phyloP scores from a whole-genome alignment of 2,329 filamentous ascomycete species.

The Beauveria caledonica region DNA sequence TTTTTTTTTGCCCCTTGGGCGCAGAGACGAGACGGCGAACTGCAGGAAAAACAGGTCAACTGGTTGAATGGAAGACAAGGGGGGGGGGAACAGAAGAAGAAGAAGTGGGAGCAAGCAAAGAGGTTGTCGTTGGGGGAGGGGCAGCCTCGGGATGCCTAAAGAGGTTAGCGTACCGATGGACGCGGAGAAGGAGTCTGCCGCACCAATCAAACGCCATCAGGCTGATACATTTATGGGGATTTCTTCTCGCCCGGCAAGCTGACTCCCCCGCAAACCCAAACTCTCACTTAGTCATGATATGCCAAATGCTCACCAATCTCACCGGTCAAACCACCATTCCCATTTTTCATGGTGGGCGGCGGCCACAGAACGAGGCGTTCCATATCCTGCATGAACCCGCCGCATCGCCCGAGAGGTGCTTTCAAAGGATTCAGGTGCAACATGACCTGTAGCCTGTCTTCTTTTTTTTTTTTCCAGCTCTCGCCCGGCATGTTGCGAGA shows the following conservation, averaged over 20 bases:
- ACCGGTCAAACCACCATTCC: not conserved
- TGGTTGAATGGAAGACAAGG: not conserved
- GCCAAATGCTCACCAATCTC: not conserved
- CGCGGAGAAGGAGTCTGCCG: not conserved
- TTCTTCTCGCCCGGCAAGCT: not conserved
- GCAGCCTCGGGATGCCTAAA: conserved; percentile 1
- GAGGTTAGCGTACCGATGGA: conserved; percentile 1
- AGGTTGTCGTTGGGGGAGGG: not conserved
- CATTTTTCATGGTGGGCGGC: not conserved
- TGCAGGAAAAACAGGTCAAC: not conserved
- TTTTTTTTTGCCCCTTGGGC: not conserved
- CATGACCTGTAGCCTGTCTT: not conserved
- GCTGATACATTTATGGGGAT: not conserved
- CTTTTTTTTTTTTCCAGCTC: not conserved
- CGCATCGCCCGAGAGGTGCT: not conserved
- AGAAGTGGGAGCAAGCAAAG: not conserved
- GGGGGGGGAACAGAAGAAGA: not conserved
- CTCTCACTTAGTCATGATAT: not conserved
- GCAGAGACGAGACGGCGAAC: not conserved
- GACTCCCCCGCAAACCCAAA: not conserved
- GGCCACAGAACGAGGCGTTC: not conserved
- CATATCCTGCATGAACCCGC: not conserved
- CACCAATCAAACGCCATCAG: not conserved
- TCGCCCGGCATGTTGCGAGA: not conserved
- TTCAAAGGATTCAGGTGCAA: not conserved